Evolutionary conservation across 768 basidiomycete genomes (phyloP), one percentile per base, ranked within the genome.

Genomic region (Cantharellus anzutake): DNA sequence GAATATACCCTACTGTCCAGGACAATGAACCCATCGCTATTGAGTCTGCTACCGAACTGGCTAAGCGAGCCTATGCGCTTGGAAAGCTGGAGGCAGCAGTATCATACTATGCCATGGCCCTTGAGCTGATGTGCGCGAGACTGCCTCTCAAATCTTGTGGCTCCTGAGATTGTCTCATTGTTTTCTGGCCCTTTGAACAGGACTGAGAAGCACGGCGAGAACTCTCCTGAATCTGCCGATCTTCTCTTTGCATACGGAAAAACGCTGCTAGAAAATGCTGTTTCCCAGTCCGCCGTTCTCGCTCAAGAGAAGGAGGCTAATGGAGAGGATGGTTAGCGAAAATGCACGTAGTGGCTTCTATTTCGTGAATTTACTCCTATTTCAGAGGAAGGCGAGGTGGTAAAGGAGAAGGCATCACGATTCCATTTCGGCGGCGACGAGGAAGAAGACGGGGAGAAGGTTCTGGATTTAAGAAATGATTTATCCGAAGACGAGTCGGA

Each of bases 191-290:
- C 38, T 16, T 29, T 29, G 20, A 58, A 39, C 62, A 93, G 90
- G 63, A 86, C 87, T 35, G 73, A 79, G 66, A 75, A 81, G 65
- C 73, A 81, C 61, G 86, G 82, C 42, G 92, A 98, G 56, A 77
- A 90, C 66, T 80, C 84, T 34, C 83, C 85, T 0, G 82, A 87
- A 66, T 82, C 78, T 58, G 94, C 91, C 4, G 90, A 97, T 66
- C 68, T 94, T 29, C 86, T 97, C 62, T 84, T 94, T 61, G 76
- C 79, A 2, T 99, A 98, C 67, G 96, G 96, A 11, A 91, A 86
- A 69, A 91, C 96, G 3, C 72, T 98, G 48, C 76, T 96, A 59
- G 91, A 92, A 72, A 90, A 94, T 66, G 94, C 92, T 3, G 87
- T 97, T 61, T 71, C 80, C 3, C 85, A 91, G 66, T 84, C 73